Evolutionary conservation across 306 rosid genomes (phyloP), one percentile per base, ranked within the genome.

Genomic region (Vicia faba): DNA sequence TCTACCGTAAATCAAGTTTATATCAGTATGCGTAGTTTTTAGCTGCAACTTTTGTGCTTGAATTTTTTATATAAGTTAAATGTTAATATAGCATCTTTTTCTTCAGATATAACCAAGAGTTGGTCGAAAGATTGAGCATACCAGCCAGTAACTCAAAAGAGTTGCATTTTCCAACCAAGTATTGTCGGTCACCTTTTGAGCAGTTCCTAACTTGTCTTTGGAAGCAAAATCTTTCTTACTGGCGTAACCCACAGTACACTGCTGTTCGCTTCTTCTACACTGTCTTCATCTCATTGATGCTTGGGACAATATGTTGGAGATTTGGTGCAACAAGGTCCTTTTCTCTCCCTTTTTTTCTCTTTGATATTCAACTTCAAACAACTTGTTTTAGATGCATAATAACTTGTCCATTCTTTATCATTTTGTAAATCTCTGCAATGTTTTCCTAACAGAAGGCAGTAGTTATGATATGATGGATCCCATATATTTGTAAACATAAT

Each of bases 221-320:
- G 98, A 92, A 92, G 88, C 98, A 92, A 81, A 87, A 92, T 78
- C 79, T 92, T 72, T 92, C 92, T 56, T 92, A 92, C 75, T 92
- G 98, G 98, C 85, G 98, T 69, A 89, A 89, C 56, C 98, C 98
- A 4, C 98, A 92, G 64, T 92, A 92, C 64, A 87, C 98, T 51
- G 98, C 96, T 56, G 98, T 92, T 75, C 95, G 96, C 67, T 92
- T 87, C 86, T 85, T 92, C 64, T 92, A 92, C 78, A 92, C 98
- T 15, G 80, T 89, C 71, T 89, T 89, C 68, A 92, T 92, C 83
- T 89, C 98, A 28, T 70, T 89, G 79, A 92, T 92, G 96, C 85
- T 92, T 18, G 98, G 98, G 78, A 81, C 96, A 15, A 92, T 92
- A 74, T 92, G 96, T 78, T 92, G 98, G 98, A 89, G 77, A 89